Conservation (phyloP, 495 filamentous ascomycete species). For the Podospora pseudocomata region DNA sequence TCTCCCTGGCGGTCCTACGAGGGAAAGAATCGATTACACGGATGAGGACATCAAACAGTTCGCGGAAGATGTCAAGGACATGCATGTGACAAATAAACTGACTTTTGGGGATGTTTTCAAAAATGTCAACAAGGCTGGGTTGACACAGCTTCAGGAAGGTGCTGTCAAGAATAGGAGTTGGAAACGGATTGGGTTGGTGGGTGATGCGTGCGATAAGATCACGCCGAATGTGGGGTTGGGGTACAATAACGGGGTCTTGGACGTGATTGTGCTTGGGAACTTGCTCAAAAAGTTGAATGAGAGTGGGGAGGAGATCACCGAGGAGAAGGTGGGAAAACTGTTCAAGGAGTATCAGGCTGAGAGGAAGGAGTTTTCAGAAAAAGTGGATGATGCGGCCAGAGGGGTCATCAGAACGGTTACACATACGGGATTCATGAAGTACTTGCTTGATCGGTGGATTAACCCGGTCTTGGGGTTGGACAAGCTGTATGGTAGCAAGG, state of each 20-base stretch:
- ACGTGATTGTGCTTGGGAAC: not conserved
- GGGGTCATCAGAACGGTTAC: slow-evolving; percentile 6
- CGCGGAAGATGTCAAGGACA: slow-evolving; percentile 25
- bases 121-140: slow-evolving; percentile 14
- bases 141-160: slow-evolving; percentile 39
- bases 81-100: slow-evolving; percentile 31
- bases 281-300: not conserved
- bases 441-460: not conserved
- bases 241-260: slow-evolving; percentile 27
- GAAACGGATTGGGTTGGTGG: slow-evolving; percentile 37
- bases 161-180: slow-evolving; percentile 34
- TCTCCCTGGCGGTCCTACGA: slow-evolving; percentile 34
- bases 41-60: slow-evolving; percentile 35
- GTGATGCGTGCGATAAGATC: slow-evolving; percentile 42
- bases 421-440: not conserved
- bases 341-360: not conserved
- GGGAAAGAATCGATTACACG: slow-evolving; percentile 38
- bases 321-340: not conserved
- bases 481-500: not conserved
- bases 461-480: not conserved
- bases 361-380: not conserved
- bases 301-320: not conserved
- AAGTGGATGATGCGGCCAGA: not conserved
- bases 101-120: slow-evolving; percentile 40
- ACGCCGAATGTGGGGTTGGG: slow-evolving; percentile 39